These are phyloP conservation scores for Syncephalastrum racemosum DNA, from an alignment of 371 early-diverging fungal genomes.

Conservation along the genomic window DNA sequence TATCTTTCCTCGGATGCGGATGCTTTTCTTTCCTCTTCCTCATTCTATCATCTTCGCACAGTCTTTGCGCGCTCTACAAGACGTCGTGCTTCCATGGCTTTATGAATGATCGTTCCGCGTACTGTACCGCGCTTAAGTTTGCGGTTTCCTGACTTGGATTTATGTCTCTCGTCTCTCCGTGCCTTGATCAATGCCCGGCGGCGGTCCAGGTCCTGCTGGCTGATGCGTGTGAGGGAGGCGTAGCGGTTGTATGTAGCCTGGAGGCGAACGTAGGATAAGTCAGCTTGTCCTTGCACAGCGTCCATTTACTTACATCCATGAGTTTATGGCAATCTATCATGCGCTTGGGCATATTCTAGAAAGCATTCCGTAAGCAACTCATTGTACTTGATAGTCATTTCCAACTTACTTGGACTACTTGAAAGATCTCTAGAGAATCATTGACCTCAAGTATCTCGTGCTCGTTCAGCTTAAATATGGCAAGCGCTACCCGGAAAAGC, in stretches of 20 bases:
- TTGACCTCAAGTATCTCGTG: conserved; percentile 57
- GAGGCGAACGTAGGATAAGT: not conserved
- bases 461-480: conserved; percentile 77
- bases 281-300: not conserved
- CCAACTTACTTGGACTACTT: conserved; percentile 55
- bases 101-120: conserved; percentile 38
- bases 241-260: conserved; percentile 50
- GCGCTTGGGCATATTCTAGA: conserved; percentile 71
- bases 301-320: conserved; percentile 51
- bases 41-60: conserved; percentile 18
- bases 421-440: conserved; percentile 72
- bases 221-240: conserved; percentile 49
- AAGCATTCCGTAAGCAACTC: not conserved
- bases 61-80: conserved; percentile 49
- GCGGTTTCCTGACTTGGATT: conserved; percentile 25
- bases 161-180: conserved; percentile 43
- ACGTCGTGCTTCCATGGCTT: conserved; percentile 45
- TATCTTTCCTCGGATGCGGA: too few relatives aligned
- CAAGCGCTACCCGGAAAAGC: conserved; percentile 75
- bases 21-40: too few relatives aligned
- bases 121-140: conserved; percentile 34
- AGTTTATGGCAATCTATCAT: conserved; percentile 75
- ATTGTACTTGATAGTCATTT: not conserved
- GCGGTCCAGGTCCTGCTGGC: conserved; percentile 55
- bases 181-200: conserved; percentile 50